phyloP scores from a whole-genome alignment of 1,284 basidiomycete genomes.

The Irpex sp. region DNA sequence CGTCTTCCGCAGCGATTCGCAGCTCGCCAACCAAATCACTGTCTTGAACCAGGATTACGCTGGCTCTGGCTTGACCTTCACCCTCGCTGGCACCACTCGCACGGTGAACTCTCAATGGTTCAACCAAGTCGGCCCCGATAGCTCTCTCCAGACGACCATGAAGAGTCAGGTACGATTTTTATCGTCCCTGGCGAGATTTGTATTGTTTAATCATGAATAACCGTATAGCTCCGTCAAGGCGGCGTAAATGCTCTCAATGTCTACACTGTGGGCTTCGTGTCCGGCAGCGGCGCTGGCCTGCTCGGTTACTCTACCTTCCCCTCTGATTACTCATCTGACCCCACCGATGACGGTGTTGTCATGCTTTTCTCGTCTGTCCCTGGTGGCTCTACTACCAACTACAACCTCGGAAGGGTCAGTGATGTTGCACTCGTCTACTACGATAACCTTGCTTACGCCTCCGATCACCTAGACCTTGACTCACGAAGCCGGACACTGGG shows the following conservation, averaged over 20 bases:
- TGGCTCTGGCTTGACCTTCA: slow-evolving; percentile 39
- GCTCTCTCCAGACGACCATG: slow-evolving; percentile 43
- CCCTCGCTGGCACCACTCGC: slow-evolving; percentile 39
- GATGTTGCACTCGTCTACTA: neutral
- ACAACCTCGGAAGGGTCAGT: slow-evolving; percentile 39
- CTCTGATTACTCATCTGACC: slow-evolving; percentile 31
- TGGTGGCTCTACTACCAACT: slow-evolving; percentile 40
- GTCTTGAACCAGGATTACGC: slow-evolving; percentile 48
- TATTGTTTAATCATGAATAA: no score
- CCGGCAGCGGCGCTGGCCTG: slow-evolving; percentile 30
- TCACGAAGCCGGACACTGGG: slow-evolving; percentile 57
- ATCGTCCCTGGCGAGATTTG: neutral
- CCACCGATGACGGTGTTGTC: slow-evolving; percentile 47
- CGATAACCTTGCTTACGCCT: neutral
- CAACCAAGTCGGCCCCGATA: slow-evolving; percentile 37
- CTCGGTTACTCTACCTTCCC: slow-evolving; percentile 54
- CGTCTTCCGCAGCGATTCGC: slow-evolving; percentile 28
- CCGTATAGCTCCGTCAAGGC: slow-evolving; percentile 35
- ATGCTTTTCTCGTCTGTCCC: slow-evolving; percentile 49
- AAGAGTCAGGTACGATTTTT: slow-evolving; percentile 29
- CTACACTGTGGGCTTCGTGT: slow-evolving; percentile 42
- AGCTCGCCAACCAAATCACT: slow-evolving; percentile 38
- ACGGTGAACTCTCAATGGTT: slow-evolving; percentile 50
- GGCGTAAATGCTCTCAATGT: slow-evolving; percentile 43
- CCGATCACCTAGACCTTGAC: slow-evolving; percentile 39